Conservation (phyloP, 164 flowering plant genomes). For the Amborella trichopoda region DNA sequence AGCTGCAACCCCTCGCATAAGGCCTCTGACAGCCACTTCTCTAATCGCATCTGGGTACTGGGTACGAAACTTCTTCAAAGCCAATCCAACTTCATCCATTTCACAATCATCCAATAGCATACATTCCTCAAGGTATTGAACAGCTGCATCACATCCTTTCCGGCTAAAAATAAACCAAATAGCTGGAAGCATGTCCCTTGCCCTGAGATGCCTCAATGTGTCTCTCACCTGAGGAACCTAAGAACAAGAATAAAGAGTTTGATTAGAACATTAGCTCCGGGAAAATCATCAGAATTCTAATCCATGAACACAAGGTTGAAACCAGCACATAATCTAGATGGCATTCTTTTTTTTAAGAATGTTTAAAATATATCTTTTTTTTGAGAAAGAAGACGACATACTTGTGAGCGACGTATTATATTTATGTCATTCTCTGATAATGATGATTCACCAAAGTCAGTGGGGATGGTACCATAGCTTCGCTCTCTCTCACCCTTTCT, state of each 20-base stretch:
- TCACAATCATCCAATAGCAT: slow-evolving; percentile 78
- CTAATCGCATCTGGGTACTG: slow-evolving; percentile 90
- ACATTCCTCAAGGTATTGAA: slow-evolving; percentile 68
- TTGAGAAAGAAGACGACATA: too few species aligned
- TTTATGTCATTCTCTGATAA: slow-evolving; percentile 70
- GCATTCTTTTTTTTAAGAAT: too few species aligned
- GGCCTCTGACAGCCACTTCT: slow-evolving; percentile 69
- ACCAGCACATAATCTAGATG: too few species aligned
- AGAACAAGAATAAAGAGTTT: slow-evolving; percentile 6
- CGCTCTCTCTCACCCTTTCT: slow-evolving; percentile 35
- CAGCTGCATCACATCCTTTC: slow-evolving; percentile 96
- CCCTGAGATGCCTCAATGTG: slow-evolving; percentile 63
- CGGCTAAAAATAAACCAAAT: slow-evolving; percentile 97
- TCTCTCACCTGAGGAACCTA: slow-evolving; percentile 89
- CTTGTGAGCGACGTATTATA: slow-evolving; percentile 74
- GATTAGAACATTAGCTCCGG: neutral
- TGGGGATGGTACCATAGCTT: slow-evolving; percentile 10
- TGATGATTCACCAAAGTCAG: slow-evolving; percentile 22
- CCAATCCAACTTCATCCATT: slow-evolving; percentile 69
- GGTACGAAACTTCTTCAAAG: slow-evolving; percentile 63
- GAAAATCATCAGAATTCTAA: neutral
- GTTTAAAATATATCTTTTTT: too few species aligned
- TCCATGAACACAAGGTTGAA: neutral
- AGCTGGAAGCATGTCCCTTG: slow-evolving; percentile 87
- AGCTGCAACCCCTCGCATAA: slow-evolving; percentile 81